Base-by-base conservation (phyloP, 805 yeast genomes). In the Ogataea salicorniae region DNA sequence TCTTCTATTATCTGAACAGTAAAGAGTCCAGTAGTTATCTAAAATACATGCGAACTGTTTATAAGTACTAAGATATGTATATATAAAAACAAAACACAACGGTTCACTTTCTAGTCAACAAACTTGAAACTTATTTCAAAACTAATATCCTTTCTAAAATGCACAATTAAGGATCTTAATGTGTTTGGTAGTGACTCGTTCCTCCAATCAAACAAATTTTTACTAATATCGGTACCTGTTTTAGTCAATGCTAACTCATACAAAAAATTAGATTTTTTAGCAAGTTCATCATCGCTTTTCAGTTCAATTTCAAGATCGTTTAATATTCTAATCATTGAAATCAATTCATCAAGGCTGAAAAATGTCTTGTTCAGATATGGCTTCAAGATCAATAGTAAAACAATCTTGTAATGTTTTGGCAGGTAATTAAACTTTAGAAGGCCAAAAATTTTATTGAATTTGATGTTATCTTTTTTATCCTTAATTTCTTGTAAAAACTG, bases 341-440 rank as follows among this genome's bases (percentile, higher is more conserved):
- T 49, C 34, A 62, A 43, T n/a, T 63, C 51, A 7, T 57, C 58
- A 5, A 59, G 39, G 2, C 45, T 45, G 40, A 61, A 49, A 41
- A 50, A 31, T 18, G 45, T 46, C 37, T 54, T 47, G 38, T 51
- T 52, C 37, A 61, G 41, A 48, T 50, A 58, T 69, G 69, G 59
- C 72, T 71, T 41, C 69, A 78, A 55, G 47, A 80, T 78, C n/a
- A 76, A 58, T 15, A 80, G 56, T 37, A 81, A 65, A 16, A 79
- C 66, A 9, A 81, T 77, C 46, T 69, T 66, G 53, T 73, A 74
- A 55, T 74, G 74, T 35, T 64, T 64, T 9, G 85, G 86, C 46
- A 83, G 58, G 55, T 80, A 82, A 41, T 70, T 70, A 58, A 83
- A 74, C 18, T 67, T 67, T 23, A 84, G 60, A 14, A 81, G 61